Percentiles rank a stretch among this genome's conserved stretches.
Evolutionary conservation across 805 yeast species (phyloP).

Genomic region (Debaryomyces prosopidis): DNA sequence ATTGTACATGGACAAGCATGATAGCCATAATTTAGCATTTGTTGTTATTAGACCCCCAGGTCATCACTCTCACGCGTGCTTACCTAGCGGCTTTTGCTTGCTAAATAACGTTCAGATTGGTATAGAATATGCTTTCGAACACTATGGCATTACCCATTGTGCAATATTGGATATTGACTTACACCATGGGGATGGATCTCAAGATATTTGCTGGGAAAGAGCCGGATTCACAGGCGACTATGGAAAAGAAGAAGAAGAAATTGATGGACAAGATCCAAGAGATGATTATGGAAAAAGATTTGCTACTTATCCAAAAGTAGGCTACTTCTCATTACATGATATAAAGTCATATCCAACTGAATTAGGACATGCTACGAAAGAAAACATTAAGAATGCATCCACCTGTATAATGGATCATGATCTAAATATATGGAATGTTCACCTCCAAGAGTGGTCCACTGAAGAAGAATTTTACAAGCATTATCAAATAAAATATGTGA

Average conservation of each 20-base stretch:
- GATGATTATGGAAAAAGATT: conserved; percentile 51
- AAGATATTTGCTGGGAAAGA: conserved; percentile 81
- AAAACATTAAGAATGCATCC: conserved; percentile 71
- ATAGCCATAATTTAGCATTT: conserved; percentile 49
- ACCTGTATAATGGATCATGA: conserved; percentile 79
- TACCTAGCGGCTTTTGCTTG: conserved; percentile 85
- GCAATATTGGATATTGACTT: conserved; percentile 80
- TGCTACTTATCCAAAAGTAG: conserved; percentile 60
- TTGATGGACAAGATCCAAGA: conserved; percentile 29
- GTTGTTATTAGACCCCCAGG: conserved; percentile 82
- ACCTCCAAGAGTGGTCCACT: conserved; percentile 62
- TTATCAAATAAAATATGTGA: conserved; percentile 61
- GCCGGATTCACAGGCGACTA: conserved; percentile 57
- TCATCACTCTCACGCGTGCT: conserved; percentile 79
- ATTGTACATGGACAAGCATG: conserved; percentile 18
- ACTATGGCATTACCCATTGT: conserved; percentile 72
- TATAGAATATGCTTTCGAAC: conserved; percentile 68
- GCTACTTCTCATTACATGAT: conserved; percentile 82
- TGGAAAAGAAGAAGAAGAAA: conserved; percentile 47
- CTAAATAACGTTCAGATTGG: conserved; percentile 81
- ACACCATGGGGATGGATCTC: conserved; percentile 90
- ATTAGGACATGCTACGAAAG: conserved; percentile 70
- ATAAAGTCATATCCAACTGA: conserved; percentile 87
- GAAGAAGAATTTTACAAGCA: conserved; percentile 65
- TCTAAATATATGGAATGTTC: conserved; percentile 81